These are phyloP conservation scores for Fusarium albosuccineum DNA, from an alignment of 2,329 filamentous ascomycete genomes.

Conservation along the genomic window DNA sequence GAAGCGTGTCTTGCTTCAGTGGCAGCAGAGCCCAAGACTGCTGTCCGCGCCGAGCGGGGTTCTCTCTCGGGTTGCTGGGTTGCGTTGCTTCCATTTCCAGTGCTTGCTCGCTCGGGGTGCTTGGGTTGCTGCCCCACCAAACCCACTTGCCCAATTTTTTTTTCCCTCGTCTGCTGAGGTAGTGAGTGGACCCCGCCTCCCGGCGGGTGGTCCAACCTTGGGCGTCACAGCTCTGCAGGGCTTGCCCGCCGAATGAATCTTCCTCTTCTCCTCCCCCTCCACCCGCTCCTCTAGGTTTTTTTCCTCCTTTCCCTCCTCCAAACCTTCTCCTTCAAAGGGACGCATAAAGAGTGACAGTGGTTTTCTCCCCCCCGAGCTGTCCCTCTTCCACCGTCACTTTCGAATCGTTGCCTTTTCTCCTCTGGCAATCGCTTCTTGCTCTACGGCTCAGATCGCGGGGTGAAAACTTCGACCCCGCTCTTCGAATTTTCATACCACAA, in stretches of 20 bases:
- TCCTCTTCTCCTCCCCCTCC: conserved; percentile 43
- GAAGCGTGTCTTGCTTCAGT: conserved; percentile 38
- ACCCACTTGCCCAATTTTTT: conserved; percentile 43
- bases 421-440: conserved; percentile 47
- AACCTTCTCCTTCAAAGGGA: conserved; percentile 50
- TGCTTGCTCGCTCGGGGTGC: not conserved
- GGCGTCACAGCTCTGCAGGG: conserved; percentile 25
- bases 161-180: conserved; percentile 27
- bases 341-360: conserved; percentile 58
- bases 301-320: conserved; percentile 37
- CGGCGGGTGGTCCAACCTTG: conserved; percentile 36
- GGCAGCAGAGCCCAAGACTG: conserved; percentile 16
- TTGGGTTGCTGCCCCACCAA: conserved; percentile 25
- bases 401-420: conserved; percentile 45
- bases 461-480: conserved; percentile 62
- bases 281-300: conserved; percentile 47
- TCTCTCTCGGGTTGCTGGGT: conserved; percentile 14
- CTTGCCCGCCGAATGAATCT: conserved; percentile 41
- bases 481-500: conserved; percentile 52
- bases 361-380: conserved; percentile 51
- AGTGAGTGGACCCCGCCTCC: conserved; percentile 13
- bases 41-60: conserved; percentile 18
- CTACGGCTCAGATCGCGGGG: conserved; percentile 53
- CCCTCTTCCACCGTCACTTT: conserved; percentile 53
- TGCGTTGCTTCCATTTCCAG: not conserved